Evolutionary conservation across 805 yeast species (phyloP).

Genomic region (Zygoascus tannicola): DNA sequence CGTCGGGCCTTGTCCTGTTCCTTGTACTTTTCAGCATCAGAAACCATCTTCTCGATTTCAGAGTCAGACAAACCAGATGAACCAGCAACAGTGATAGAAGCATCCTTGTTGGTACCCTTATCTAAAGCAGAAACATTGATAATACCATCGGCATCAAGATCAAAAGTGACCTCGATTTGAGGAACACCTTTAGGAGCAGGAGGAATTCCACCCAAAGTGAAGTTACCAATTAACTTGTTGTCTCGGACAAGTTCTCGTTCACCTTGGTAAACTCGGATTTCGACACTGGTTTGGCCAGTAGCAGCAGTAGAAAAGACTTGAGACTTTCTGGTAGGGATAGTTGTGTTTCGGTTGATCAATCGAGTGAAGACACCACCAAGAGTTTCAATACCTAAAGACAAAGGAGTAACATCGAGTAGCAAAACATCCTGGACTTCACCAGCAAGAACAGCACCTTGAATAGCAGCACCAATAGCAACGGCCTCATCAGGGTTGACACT

Average conservation of each 20-base stretch:
- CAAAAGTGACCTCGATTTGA: slow-evolving; percentile 89
- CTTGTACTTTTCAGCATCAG: slow-evolving; percentile 81
- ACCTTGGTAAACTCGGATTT: slow-evolving; percentile 98
- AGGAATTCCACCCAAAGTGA: slow-evolving; percentile 89
- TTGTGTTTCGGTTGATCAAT: slow-evolving; percentile 85
- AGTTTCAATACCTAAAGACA: slow-evolving; percentile 93
- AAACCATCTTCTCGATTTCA: slow-evolving; percentile 86
- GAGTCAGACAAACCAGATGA: slow-evolving; percentile 85
- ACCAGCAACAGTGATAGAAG: slow-evolving; percentile 93
- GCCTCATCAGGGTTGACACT: slow-evolving; percentile 94
- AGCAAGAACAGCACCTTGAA: slow-evolving; percentile 92
- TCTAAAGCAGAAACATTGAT: slow-evolving; percentile 92
- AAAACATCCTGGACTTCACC: slow-evolving; percentile 93
- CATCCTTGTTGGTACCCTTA: slow-evolving; percentile 87
- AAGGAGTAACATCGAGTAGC: slow-evolving; percentile 80
- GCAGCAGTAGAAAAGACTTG: slow-evolving; percentile 96
- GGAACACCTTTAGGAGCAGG: slow-evolving; percentile 95
- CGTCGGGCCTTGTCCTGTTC: slow-evolving; percentile 82
- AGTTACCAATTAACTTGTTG: slow-evolving; percentile 95
- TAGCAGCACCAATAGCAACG: slow-evolving; percentile 94
- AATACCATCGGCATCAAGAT: slow-evolving; percentile 95
- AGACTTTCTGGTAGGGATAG: slow-evolving; percentile 93
- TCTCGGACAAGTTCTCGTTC: slow-evolving; percentile 97
- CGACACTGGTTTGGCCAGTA: slow-evolving; percentile 93
- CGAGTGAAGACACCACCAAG: slow-evolving; percentile 96